Conservation (phyloP, 139 green algal genomes). For the Zygnema circumcarinatum region DNA sequence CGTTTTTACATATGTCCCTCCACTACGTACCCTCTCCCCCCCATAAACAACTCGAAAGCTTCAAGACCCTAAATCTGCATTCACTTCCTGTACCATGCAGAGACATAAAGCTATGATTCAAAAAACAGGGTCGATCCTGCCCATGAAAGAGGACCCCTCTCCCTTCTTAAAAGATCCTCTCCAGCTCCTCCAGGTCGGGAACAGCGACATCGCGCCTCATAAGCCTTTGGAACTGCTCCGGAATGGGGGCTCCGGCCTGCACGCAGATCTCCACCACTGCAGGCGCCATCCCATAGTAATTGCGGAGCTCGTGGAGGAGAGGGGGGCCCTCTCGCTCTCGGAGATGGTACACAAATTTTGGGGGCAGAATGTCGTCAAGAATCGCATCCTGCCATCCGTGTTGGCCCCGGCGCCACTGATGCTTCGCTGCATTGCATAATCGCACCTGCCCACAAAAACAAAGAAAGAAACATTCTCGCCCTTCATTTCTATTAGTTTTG, state of each 20-base stretch:
- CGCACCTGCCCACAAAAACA: slow-evolving; percentile 1
- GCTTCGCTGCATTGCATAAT: slow-evolving; percentile 27
- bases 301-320: slow-evolving; percentile 11
- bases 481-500: no score
- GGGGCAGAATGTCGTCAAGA: slow-evolving; percentile 39
- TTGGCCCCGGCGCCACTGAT: slow-evolving; percentile 21
- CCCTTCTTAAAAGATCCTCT: background rate
- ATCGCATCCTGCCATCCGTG: slow-evolving; percentile 37
- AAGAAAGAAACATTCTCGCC: background rate
- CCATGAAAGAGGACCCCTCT: no score
- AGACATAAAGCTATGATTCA: no score
- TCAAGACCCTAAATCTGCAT: no score
- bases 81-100: no score
- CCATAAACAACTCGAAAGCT: no score
- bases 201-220: slow-evolving; percentile 30
- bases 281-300: slow-evolving; percentile 39
- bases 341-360: slow-evolving; percentile 19
- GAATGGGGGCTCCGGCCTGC: slow-evolving; percentile 13
- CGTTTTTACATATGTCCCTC: no score
- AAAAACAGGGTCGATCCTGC: no score
- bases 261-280: slow-evolving; percentile 33
- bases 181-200: slow-evolving; percentile 3
- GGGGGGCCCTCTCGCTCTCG: slow-evolving; percentile 1
- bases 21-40: no score
- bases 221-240: background rate